Conservation (phyloP, 768 basidiomycete species). For the Amanita fuliginea region DNA sequence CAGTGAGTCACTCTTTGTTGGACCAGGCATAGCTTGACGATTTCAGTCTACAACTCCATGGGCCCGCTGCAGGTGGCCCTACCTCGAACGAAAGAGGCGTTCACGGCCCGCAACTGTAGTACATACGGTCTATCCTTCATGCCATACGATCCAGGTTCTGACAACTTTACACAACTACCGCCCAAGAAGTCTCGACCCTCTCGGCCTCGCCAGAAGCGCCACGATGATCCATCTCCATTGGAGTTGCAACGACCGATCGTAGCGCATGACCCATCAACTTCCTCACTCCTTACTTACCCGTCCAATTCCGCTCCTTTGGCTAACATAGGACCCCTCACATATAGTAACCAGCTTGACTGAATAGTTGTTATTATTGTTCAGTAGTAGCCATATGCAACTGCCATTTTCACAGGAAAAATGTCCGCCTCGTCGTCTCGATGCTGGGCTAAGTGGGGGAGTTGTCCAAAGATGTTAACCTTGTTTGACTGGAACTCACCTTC, state of each 20-base stretch:
- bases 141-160: slow-evolving; percentile 11
- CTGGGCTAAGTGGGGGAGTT: slow-evolving; percentile 52
- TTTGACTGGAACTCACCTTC: slow-evolving; percentile 45
- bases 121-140: slow-evolving; percentile 18
- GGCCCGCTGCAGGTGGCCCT: slow-evolving; percentile 17
- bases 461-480: not conserved
- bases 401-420: slow-evolving; percentile 69
- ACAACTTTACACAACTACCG: slow-evolving; percentile 10
- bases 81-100: slow-evolving; percentile 19
- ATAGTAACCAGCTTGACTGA: not conserved
- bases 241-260: not conserved
- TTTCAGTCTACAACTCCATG: slow-evolving; percentile 11
- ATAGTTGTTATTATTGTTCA: not conserved
- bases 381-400: not conserved
- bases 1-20: slow-evolving; percentile 1
- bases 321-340: not conserved
- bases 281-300: not conserved
- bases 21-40: not conserved
- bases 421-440: slow-evolving; percentile 80
- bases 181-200: slow-evolving; percentile 3
- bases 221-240: not conserved
- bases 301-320: not conserved
- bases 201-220: slow-evolving; percentile 1
- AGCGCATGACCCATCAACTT: not conserved
- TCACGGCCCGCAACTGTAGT: slow-evolving; percentile 18